phyloP scores from a whole-genome alignment of 2,329 filamentous ascomycete species.

The Fusarium sulawesiense region DNA sequence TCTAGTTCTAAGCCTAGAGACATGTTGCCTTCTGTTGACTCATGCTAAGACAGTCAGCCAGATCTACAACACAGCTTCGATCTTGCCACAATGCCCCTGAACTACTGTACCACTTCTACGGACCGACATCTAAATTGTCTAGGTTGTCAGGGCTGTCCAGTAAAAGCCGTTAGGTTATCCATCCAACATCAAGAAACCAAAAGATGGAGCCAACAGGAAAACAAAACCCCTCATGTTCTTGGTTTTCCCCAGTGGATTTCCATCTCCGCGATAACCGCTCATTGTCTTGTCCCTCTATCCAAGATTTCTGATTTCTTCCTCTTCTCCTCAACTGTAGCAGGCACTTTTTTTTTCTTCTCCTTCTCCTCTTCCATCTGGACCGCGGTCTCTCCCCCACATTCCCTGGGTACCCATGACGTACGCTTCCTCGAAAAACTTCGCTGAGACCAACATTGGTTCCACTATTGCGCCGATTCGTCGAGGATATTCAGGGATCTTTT shows the following conservation, averaged over 20 bases:
- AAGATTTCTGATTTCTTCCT: constrained; percentile 18
- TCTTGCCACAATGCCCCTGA: constrained; percentile 36
- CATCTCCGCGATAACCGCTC: constrained; percentile 38
- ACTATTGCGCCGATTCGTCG: constrained; percentile 32
- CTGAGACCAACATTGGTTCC: constrained; percentile 9
- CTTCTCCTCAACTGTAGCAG: constrained; percentile 13
- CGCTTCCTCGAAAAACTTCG: constrained; percentile 10
- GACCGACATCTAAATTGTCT: not conserved
- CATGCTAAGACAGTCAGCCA: constrained; percentile 10
- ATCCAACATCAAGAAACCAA: not conserved
- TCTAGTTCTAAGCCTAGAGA: not conserved
- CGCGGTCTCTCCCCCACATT: constrained; percentile 34
- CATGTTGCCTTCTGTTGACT: constrained; percentile 12
- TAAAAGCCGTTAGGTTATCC: not conserved
- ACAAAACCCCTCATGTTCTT: constrained; percentile 28
- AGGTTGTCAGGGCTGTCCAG: not conserved
- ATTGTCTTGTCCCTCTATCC: constrained; percentile 3
- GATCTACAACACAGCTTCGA: not conserved
- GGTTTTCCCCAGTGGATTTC: not conserved
- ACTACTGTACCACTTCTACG: not conserved
- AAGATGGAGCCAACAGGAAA: constrained; percentile 4
- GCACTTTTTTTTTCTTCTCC: not conserved
- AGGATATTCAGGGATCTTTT: constrained; percentile 1
- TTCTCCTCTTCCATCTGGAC: constrained; percentile 29
- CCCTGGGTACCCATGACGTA: constrained; percentile 31